Percentiles rank a stretch among this genome's conserved stretches.
Evolutionary conservation across 805 yeast genomes (phyloP).

Genomic region (Cyberlindnera veronae): DNA sequence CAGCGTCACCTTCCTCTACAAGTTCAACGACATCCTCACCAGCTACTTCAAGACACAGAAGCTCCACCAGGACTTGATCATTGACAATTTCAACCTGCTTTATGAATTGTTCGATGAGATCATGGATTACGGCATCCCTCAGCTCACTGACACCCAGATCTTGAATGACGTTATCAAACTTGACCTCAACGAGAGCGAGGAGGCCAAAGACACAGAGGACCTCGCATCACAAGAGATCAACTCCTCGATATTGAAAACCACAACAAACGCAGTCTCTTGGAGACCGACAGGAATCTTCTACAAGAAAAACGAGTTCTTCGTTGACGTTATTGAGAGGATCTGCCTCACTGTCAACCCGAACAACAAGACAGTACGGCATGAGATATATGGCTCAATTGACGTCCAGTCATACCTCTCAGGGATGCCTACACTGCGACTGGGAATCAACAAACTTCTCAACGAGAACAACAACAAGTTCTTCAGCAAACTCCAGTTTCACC

Average conservation of each 20-base stretch:
- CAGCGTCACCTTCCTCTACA: conserved; percentile 51
- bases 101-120: conserved; percentile 87
- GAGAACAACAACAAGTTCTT: conserved; percentile 32
- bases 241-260: conserved; percentile 69
- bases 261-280: conserved; percentile 83
- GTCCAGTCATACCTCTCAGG: conserved; percentile 81
- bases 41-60: conserved; percentile 38
- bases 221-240: conserved; percentile 38
- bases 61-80: conserved; percentile 55
- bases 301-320: conserved; percentile 84
- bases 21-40: conserved; percentile 40
- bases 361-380: conserved; percentile 59
- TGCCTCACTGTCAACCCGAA: conserved; percentile 60
- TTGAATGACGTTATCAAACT: conserved; percentile 74
- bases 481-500: conserved; percentile 78
- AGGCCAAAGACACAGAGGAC: conserved; percentile 3
- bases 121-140: conserved; percentile 86
- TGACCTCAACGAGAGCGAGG: conserved; percentile 31
- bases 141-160: conserved; percentile 74
- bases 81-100: conserved; percentile 70
- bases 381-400: conserved; percentile 67
- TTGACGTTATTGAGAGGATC: conserved; percentile 77
- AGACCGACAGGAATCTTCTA: conserved; percentile 87
- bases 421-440: conserved; percentile 80
- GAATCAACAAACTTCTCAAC: conserved; percentile 58